Evolutionary conservation across 768 basidiomycete genomes (phyloP), one percentile per base, ranked within the genome.

Genomic region (Pulveroboletus sp.): DNA sequence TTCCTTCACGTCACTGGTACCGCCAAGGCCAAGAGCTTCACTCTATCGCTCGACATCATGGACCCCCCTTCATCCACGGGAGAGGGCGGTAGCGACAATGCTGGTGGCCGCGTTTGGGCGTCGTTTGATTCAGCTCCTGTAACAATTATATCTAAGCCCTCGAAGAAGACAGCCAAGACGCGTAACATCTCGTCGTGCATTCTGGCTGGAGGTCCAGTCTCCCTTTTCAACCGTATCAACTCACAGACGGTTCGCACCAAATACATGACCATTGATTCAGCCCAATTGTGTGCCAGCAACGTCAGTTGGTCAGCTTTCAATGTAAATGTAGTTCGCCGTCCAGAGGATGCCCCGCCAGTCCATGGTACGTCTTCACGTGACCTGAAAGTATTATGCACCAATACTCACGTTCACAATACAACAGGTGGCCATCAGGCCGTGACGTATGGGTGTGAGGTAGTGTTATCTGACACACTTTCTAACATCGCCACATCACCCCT

Each of bases 171-270:
- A 10, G 90, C 90, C 50, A 95, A 94, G 74, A 93, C 93, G 60
- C 86, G 93, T 72, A 86, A 89, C 73, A 87, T 88, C 63, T 86
- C 85, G 37, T 91, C 85, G 19, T 94, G 92, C 73, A 92, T 96
- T 67, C 78, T 92, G 47, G 86, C 86, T 24, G 87, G 89, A 41
- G 88, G 90, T 19, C 87, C 91, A 30, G 89, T 97, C 43, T 90
- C 91, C 45, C 79, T 97, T 40, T 95, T 93, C 78, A 93, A 93
- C 68, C 86, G 93, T 62, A 92, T 97, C 77, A 93, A 95, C 70
- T 90, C 89, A 13, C 93, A 97, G 71, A 93, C 93, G 32, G 93
- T 95, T 51, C 86, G 93, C 63, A 96, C 93, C 49, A 95, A 95
- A 74, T 97, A 94, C 69, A 93, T 97, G 89, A 90, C 89, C 47